Evolutionary conservation across 1,139 yeast genomes (phyloP).

Genomic region (Zygosaccharomyces pseudobailii): DNA sequence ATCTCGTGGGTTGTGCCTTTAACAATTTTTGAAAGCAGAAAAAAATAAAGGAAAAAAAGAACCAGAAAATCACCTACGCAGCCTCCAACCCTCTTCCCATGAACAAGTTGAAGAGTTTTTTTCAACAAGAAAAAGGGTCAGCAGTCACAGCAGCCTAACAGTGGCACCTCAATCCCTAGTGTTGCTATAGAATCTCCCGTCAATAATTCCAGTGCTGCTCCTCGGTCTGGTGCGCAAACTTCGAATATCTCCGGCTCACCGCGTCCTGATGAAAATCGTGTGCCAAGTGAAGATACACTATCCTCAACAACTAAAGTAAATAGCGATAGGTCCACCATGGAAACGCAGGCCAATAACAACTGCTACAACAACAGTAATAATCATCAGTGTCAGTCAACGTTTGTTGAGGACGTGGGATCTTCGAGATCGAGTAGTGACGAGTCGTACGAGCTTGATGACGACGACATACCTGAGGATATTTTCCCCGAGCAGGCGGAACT

Average conservation of each 20-base stretch:
- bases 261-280: slow-evolving; percentile 2
- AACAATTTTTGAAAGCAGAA: background rate
- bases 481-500: slow-evolving; percentile 23
- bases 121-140: slow-evolving; percentile 2
- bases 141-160: background rate
- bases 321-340: slow-evolving; percentile 7
- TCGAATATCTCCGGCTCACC: background rate
- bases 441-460: slow-evolving; percentile 28
- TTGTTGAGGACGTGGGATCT: slow-evolving; percentile 2
- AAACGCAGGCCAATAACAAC: background rate
- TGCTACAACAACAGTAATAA: slow-evolving; percentile 2
- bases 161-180: background rate
- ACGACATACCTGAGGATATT: slow-evolving; percentile 38
- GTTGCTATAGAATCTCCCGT: too few relatives aligned
- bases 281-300: slow-evolving; percentile 3
- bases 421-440: slow-evolving; percentile 6
- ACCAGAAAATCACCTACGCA: background rate
- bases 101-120: slow-evolving; percentile 2
- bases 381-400: slow-evolving; percentile 3
- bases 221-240: background rate
- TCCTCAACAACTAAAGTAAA: slow-evolving; percentile 8
- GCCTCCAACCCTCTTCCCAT: background rate
- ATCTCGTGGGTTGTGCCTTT: background rate
- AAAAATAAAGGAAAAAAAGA: background rate
- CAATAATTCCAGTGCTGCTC: background rate